Evolutionary conservation across 2,329 filamentous ascomycete species (phyloP).

Genomic region (Aspergillus fischeri): DNA sequence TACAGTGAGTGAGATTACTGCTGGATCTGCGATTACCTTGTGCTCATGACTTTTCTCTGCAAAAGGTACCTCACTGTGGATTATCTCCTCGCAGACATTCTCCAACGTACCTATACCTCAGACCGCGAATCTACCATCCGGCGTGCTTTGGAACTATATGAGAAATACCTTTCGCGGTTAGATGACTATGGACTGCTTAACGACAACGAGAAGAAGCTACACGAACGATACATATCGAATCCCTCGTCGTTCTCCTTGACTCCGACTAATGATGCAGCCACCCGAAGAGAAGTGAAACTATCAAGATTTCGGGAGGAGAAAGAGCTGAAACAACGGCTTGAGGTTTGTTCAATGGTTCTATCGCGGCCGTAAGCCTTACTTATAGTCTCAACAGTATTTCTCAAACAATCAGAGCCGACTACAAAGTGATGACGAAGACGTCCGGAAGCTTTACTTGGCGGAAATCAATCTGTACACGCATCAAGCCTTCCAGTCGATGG

Average conservation of each 20-base stretch:
- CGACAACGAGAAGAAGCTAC: conserved; percentile 61
- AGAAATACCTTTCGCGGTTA: conserved; percentile 69
- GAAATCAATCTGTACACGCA: conserved; percentile 70
- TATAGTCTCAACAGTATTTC: conserved; percentile 49
- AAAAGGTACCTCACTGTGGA: conserved; percentile 68
- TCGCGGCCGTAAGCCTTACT: conserved; percentile 22
- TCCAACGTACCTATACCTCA: conserved; percentile 60
- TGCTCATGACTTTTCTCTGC: conserved; percentile 14
- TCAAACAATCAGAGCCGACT: conserved; percentile 56
- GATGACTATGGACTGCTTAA: conserved; percentile 75
- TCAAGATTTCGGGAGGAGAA: conserved; percentile 81
- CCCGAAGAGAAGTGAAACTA: conserved; percentile 78
- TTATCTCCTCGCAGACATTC: conserved; percentile 74
- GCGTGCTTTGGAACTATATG: conserved; percentile 66
- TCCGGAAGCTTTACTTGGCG: conserved; percentile 73
- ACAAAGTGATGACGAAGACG: conserved; percentile 77
- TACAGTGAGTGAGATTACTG: conserved; percentile 56
- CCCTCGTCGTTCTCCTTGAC: conserved; percentile 70
- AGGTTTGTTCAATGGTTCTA: conserved; percentile 45
- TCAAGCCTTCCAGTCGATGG: conserved; percentile 79
- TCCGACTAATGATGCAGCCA: conserved; percentile 61
- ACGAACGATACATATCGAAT: conserved; percentile 69
- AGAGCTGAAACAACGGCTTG: conserved; percentile 75
- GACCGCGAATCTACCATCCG: conserved; percentile 63
- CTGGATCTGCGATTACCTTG: neutral